Conservation (phyloP, 495 filamentous ascomycete genomes). For the Friedmanniomyces simplex region DNA sequence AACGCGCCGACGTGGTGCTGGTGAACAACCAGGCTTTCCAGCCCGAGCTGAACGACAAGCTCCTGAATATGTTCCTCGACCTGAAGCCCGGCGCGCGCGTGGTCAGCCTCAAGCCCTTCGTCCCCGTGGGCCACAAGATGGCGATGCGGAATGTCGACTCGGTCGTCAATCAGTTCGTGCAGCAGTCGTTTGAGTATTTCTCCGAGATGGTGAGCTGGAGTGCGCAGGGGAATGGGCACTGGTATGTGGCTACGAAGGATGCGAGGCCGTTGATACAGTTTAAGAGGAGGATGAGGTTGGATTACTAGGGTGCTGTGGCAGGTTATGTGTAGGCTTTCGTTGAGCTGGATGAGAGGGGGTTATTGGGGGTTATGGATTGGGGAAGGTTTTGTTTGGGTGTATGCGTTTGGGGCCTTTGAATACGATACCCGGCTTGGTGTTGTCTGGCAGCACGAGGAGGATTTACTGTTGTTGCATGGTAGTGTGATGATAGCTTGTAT, state of each 20-base stretch:
- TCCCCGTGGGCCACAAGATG: slow-evolving; percentile 58
- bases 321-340: neutral
- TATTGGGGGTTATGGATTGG: neutral
- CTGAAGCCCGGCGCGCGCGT: slow-evolving; percentile 85
- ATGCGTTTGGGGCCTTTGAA: neutral
- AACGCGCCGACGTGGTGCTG: slow-evolving; percentile 79
- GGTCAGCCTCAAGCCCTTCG: slow-evolving; percentile 74
- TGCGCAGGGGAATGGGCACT: slow-evolving; percentile 59
- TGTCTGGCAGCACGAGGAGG: neutral
- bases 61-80: slow-evolving; percentile 87
- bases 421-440: neutral
- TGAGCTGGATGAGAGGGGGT: neutral
- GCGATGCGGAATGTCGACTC: slow-evolving; percentile 58
- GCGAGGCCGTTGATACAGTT: slow-evolving; percentile 20
- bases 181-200: slow-evolving; percentile 66
- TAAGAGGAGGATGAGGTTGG: slow-evolving; percentile 5
- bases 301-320: neutral
- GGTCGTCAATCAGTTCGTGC: slow-evolving; percentile 59
- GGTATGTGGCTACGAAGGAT: slow-evolving; percentile 82
- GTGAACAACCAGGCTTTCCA: slow-evolving; percentile 97
- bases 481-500: neutral
- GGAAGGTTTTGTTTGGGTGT: neutral
- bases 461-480: neutral
- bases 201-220: slow-evolving; percentile 88
- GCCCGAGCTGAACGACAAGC: slow-evolving; percentile 68